phyloP scores from a whole-genome alignment of 169 alveolate species.

The Plasmodium coatneyi region DNA sequence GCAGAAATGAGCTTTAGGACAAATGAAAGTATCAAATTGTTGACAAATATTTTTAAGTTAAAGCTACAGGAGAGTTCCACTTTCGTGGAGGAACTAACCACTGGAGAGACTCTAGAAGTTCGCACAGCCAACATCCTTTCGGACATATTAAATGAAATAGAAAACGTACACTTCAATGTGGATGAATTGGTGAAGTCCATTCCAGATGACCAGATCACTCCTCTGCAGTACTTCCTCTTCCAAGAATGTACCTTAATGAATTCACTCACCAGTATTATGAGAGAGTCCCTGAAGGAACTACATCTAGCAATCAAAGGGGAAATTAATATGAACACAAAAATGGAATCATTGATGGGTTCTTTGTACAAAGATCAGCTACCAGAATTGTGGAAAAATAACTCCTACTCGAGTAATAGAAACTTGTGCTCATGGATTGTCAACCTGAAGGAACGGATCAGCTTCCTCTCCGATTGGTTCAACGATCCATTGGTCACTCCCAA shows the following conservation, averaged over 20 bases:
- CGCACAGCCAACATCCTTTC: slow-evolving; percentile 40
- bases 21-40: slow-evolving; percentile 69
- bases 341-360: slow-evolving; percentile 91
- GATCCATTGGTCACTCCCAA: slow-evolving; percentile 93
- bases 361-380: slow-evolving; percentile 92
- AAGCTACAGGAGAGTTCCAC: slow-evolving; percentile 63
- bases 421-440: slow-evolving; percentile 94
- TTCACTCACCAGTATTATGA: slow-evolving; percentile 26
- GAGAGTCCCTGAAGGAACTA: slow-evolving; percentile 90
- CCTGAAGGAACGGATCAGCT: slow-evolving; percentile 92
- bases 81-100: slow-evolving; percentile 61
- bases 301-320: slow-evolving; percentile 95
- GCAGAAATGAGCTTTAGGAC: slow-evolving; percentile 74
- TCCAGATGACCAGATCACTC: slow-evolving; percentile 91
- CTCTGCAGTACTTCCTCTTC: slow-evolving; percentile 85
- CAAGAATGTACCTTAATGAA: slow-evolving; percentile 66
- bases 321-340: slow-evolving; percentile 92
- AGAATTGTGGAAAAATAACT: slow-evolving; percentile 92
- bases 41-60: slow-evolving; percentile 65
- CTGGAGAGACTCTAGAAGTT: slow-evolving; percentile 57
- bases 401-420: slow-evolving; percentile 94
- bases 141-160: slow-evolving; percentile 58
- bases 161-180: slow-evolving; percentile 53
- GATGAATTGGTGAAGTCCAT: slow-evolving; percentile 66
- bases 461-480: slow-evolving; percentile 93